Conservation (phyloP, 2,329 filamentous ascomycete genomes). For the Xylariomycetidae sp. region DNA sequence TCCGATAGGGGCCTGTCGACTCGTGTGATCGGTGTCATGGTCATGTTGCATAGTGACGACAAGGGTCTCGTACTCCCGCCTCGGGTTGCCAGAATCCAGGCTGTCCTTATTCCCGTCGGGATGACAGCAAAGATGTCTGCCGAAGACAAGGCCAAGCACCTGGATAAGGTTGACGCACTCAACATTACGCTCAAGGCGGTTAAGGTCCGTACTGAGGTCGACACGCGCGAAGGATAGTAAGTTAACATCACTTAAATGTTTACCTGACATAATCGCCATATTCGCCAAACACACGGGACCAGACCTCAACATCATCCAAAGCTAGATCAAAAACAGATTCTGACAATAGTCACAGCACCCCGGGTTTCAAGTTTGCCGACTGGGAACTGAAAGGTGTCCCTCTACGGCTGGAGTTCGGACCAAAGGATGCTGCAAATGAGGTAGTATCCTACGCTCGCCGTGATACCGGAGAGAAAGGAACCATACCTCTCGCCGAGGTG, state of each 20-base stretch:
- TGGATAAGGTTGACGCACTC: slow-evolving; percentile 70
- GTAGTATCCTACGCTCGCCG: slow-evolving; percentile 83
- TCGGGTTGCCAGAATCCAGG: slow-evolving; percentile 80
- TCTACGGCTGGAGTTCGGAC: slow-evolving; percentile 89
- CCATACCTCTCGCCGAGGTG: slow-evolving; percentile 71
- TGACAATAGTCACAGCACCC: slow-evolving; percentile 47
- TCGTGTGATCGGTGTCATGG: slow-evolving; percentile 96
- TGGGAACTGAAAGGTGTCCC: slow-evolving; percentile 97
- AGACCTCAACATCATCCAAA: too few species aligned
- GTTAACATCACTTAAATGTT: slow-evolving; percentile 3
- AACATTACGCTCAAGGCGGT: slow-evolving; percentile 64
- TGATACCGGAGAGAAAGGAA: slow-evolving; percentile 79
- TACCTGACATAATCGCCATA: background rate
- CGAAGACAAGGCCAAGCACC: slow-evolving; percentile 72
- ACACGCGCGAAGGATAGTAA: slow-evolving; percentile 77
- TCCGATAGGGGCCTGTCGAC: slow-evolving; percentile 74
- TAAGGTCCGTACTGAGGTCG: slow-evolving; percentile 73
- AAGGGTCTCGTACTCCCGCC: slow-evolving; percentile 92
- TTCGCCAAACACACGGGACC: too few species aligned
- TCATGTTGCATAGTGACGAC: slow-evolving; percentile 96
- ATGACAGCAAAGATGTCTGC: slow-evolving; percentile 82
- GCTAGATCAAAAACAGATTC: too few species aligned
- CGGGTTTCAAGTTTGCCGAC: slow-evolving; percentile 98
- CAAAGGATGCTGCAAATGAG: slow-evolving; percentile 83
- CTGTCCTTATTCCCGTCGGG: slow-evolving; percentile 85